Evolutionary conservation across 2,329 filamentous ascomycete genomes (phyloP).

Genomic region (Fusarium sp.): DNA sequence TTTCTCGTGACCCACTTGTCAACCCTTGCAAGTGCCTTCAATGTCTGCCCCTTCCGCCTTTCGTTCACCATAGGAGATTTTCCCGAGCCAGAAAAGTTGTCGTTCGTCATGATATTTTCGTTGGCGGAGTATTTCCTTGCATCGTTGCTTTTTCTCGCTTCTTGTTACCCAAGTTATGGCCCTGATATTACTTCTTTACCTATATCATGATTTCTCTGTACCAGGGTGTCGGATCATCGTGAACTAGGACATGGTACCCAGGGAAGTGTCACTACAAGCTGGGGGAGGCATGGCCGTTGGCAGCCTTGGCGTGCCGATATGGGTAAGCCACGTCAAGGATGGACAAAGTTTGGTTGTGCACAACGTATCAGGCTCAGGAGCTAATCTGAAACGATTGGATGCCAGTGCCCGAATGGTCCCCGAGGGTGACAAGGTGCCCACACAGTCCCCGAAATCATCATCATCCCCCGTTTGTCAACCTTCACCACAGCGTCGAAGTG

Average conservation of each 20-base stretch:
- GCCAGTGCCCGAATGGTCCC: slow-evolving; percentile 26
- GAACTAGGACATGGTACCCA: slow-evolving; percentile 9
- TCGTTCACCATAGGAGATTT: slow-evolving; percentile 2
- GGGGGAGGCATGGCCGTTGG: slow-evolving; percentile 11
- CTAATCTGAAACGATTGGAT: slow-evolving; percentile 29
- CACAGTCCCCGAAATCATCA: slow-evolving; percentile 17
- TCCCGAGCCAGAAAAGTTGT: slow-evolving; percentile 5
- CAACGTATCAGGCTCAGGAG: slow-evolving; percentile 16
- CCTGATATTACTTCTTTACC: slow-evolving; percentile 19
- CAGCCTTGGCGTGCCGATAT: slow-evolving; percentile 18
- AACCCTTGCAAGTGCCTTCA: slow-evolving; percentile 16
- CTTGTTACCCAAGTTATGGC: neutral
- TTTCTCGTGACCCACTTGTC: slow-evolving; percentile 28
- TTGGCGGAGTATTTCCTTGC: neutral
- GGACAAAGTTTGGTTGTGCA: slow-evolving; percentile 3
- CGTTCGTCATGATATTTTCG: neutral
- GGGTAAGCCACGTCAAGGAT: slow-evolving; percentile 26
- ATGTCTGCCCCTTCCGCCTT: slow-evolving; percentile 23
- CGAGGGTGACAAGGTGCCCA: slow-evolving; percentile 25
- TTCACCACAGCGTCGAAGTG: neutral
- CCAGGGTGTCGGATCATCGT: slow-evolving; percentile 22
- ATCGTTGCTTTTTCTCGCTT: slow-evolving; percentile 1
- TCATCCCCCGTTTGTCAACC: neutral
- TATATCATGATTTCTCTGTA: slow-evolving; percentile 11
- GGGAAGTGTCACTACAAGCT: neutral